Evolutionary conservation across 805 yeast genomes (phyloP), one percentile per base, ranked within the genome.

Genomic region (Suhomyces canberraensis): DNA sequence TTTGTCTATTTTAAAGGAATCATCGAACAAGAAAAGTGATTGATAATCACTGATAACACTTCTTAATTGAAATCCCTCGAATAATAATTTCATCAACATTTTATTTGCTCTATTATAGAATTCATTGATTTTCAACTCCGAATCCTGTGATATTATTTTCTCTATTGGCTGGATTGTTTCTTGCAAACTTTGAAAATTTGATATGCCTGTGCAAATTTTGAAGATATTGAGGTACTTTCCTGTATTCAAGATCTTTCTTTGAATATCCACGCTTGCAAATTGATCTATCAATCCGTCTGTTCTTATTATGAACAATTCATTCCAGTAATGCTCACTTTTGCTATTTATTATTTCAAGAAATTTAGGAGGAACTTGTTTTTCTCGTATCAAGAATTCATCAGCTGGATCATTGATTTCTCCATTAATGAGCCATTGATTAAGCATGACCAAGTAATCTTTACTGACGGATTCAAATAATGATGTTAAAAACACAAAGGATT

Each of bases 141-240:
- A 60, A 45, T 74, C 73, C 36, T 64, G 54, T 16, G 70, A 56
- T n/a, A 55, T 56, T 16, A 67, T 44, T 21, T 50, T 58, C 14
- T 46, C 49, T 11, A 68, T 62, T 1, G 60, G 58, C 4, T 39
- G 42, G 9, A 64, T 41, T 4, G 31, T 25, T 31, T 62, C 68
- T 15, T 57, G 48, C 15, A 63, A 48, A 16, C 32, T 38, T 4
- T 53, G 53, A 21, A 65, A 54, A 35, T 59, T 53, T n/a, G 66
- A 63, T 3, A 76, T 61, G 0, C 81, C 83, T 8, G 63, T 58
- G 50, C 85, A 79, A 39, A 73, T 78, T 37, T 77, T 72, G 29
- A 84, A 68, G 3, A 91, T 81, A 50, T 87, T 85, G 38, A 89
- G 63, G 48, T 81, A 81, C 58, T 88, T 90, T 1, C 99, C 99